Evolutionary conservation across 179 eudicot genomes (phyloP).

Genomic region (Silene vulgaris): DNA sequence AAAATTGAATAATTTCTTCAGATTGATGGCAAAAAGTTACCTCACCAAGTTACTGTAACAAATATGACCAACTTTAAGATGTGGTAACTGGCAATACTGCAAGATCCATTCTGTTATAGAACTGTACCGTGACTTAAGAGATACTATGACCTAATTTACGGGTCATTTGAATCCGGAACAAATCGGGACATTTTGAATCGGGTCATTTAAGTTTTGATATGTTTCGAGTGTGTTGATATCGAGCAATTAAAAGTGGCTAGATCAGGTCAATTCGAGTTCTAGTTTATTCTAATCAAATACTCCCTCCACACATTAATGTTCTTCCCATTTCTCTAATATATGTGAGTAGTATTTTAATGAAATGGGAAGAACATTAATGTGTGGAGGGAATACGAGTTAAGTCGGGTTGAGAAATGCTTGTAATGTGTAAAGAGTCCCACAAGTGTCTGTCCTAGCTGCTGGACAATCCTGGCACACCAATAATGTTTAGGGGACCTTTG

Average conservation of each 20-base stretch:
- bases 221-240: background rate
- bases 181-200: too few relatives aligned
- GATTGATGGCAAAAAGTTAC: background rate
- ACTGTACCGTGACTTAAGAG: background rate
- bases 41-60: background rate
- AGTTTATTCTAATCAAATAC: background rate
- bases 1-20: background rate
- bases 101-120: conserved; percentile 5
- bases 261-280: background rate
- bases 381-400: too few relatives aligned
- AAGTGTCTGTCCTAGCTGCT: conserved; percentile 33
- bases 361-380: too few relatives aligned
- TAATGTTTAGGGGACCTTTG: conserved; percentile 32
- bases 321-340: too few relatives aligned
- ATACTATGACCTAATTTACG: too few relatives aligned
- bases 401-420: too few relatives aligned
- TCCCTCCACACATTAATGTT: too few relatives aligned
- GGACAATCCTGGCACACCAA: conserved; percentile 48
- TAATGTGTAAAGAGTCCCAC: conserved; percentile 30
- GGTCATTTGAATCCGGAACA: too few relatives aligned
- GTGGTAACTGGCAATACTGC: background rate
- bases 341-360: too few relatives aligned
- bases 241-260: background rate
- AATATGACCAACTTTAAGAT: too few relatives aligned
- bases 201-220: too few relatives aligned